Conservation (phyloP, 495 filamentous ascomycete genomes). For the Penicillium manginii region DNA sequence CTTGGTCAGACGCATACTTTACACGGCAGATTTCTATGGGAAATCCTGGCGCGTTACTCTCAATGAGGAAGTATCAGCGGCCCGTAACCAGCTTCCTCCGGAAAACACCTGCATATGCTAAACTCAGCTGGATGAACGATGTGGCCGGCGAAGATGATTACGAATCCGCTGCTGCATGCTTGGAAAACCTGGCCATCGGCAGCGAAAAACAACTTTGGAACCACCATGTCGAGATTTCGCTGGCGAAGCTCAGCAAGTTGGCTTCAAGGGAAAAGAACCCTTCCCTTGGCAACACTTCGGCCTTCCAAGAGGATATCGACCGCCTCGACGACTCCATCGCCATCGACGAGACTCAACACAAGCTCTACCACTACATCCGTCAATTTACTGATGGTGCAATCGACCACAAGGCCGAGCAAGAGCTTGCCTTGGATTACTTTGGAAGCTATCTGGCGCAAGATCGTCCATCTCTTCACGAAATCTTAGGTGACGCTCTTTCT, state of each 20-base stretch:
- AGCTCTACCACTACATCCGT: slow-evolving; percentile 62
- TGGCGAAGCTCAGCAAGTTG: slow-evolving; percentile 79
- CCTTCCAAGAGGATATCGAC: slow-evolving; percentile 39
- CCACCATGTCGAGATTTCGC: slow-evolving; percentile 87
- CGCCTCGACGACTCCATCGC: slow-evolving; percentile 63
- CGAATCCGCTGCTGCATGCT: slow-evolving; percentile 64
- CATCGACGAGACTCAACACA: slow-evolving; percentile 73
- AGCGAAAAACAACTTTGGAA: slow-evolving; percentile 80
- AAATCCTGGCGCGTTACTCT: slow-evolving; percentile 67
- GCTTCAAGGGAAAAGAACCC: slow-evolving; percentile 53
- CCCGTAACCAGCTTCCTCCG: slow-evolving; percentile 77
- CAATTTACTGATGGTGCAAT: slow-evolving; percentile 66
- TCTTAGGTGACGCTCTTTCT: slow-evolving; percentile 68
- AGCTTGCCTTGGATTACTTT: slow-evolving; percentile 73
- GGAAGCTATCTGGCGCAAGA: slow-evolving; percentile 57
- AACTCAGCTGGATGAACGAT: slow-evolving; percentile 94
- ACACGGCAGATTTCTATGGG: slow-evolving; percentile 69
- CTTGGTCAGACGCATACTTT: slow-evolving; percentile 82
- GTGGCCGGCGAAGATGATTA: slow-evolving; percentile 74
- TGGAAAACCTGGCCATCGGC: slow-evolving; percentile 65
- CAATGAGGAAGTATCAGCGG: slow-evolving; percentile 61
- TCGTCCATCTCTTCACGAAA: slow-evolving; percentile 62
- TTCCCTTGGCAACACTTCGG: slow-evolving; percentile 15
- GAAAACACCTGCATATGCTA: slow-evolving; percentile 65
- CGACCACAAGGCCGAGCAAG: slow-evolving; percentile 74